These are phyloP conservation scores for Chytriomyces hyalinus DNA, from an alignment of 192 early-diverging fungal species.

Conservation along the genomic window DNA sequence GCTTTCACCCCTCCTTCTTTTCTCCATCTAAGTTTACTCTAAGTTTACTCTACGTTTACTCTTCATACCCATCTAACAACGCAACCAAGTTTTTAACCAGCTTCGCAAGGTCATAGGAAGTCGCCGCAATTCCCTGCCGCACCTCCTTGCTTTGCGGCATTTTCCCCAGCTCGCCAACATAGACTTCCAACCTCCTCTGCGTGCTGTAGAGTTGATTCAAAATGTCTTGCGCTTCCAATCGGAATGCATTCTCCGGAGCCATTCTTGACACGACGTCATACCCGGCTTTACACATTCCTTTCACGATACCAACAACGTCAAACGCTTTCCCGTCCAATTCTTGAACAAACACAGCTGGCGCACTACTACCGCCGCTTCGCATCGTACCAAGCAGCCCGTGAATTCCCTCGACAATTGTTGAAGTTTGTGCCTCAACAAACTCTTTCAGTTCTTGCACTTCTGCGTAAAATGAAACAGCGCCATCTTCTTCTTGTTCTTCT, in stretches of 20 bases:
- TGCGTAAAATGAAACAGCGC: background rate
- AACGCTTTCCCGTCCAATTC: constrained; percentile 16
- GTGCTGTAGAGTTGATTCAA: constrained; percentile 3
- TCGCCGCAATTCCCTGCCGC: constrained; percentile 21
- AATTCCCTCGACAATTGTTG: constrained; percentile 26
- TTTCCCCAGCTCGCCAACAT: constrained; percentile 11
- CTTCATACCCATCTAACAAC: constrained; percentile 8
- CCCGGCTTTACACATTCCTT: constrained; percentile 7
- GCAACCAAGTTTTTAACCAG: constrained; percentile 25
- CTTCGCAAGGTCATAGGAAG: constrained; percentile 25
- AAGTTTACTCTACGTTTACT: too few relatives aligned
- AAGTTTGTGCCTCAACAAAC: constrained; percentile 15
- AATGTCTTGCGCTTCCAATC: constrained; percentile 5
- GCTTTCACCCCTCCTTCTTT: too few relatives aligned
- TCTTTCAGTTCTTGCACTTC: constrained; percentile 19
- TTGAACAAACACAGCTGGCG: background rate
- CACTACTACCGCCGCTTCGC: background rate
- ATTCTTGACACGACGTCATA: constrained; percentile 18
- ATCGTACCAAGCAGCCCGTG: constrained; percentile 8
- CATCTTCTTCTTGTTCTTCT: background rate
- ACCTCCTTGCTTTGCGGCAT: background rate
- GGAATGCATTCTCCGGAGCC: constrained; percentile 14
- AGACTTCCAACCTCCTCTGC: constrained; percentile 12
- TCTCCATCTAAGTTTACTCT: too few relatives aligned
- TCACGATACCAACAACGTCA: constrained; percentile 4